Evolutionary conservation across 2,329 filamentous ascomycete genomes (phyloP).

Genomic region (Domatiomyces catenatus): DNA sequence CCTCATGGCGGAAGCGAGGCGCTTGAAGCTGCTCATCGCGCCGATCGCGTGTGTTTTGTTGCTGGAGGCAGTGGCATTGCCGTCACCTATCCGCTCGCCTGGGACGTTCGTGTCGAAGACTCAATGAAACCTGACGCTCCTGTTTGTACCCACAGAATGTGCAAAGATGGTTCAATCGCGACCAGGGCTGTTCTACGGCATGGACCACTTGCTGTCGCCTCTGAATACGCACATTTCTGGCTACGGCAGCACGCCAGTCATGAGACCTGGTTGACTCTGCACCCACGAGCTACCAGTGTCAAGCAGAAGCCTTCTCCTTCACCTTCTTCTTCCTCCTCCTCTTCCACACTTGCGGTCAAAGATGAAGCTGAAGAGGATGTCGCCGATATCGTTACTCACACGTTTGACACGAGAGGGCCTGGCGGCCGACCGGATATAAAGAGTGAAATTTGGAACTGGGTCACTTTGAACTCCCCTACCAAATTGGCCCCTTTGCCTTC

Average conservation of each 20-base stretch:
- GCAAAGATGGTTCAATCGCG: constrained; percentile 4
- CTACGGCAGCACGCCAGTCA: constrained; percentile 13
- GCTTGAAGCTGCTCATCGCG: constrained; percentile 36
- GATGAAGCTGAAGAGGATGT: constrained; percentile 3
- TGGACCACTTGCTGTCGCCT: neutral
- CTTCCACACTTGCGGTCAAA: neutral
- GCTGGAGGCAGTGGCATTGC: constrained; percentile 52
- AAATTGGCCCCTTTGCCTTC: constrained; percentile 29
- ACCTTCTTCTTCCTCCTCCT: neutral
- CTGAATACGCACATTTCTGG: constrained; percentile 14
- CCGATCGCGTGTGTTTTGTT: constrained; percentile 39
- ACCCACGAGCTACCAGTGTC: constrained; percentile 6
- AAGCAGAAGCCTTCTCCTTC: neutral
- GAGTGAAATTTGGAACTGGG: constrained; percentile 14
- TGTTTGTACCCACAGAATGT: constrained; percentile 8
- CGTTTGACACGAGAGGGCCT: constrained; percentile 11
- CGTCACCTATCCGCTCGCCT: constrained; percentile 44
- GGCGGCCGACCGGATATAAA: constrained; percentile 12
- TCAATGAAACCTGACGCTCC: constrained; percentile 3
- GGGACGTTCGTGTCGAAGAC: constrained; percentile 8
- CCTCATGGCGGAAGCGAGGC: constrained; percentile 48
- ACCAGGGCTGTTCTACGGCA: constrained; percentile 2
- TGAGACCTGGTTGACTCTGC: constrained; percentile 11
- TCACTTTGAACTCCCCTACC: constrained; percentile 36
- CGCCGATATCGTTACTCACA: constrained; percentile 9